These are phyloP conservation scores for Leptoxyphium fumago DNA, from an alignment of 2,329 filamentous ascomycete genomes.

Conservation along the genomic window DNA sequence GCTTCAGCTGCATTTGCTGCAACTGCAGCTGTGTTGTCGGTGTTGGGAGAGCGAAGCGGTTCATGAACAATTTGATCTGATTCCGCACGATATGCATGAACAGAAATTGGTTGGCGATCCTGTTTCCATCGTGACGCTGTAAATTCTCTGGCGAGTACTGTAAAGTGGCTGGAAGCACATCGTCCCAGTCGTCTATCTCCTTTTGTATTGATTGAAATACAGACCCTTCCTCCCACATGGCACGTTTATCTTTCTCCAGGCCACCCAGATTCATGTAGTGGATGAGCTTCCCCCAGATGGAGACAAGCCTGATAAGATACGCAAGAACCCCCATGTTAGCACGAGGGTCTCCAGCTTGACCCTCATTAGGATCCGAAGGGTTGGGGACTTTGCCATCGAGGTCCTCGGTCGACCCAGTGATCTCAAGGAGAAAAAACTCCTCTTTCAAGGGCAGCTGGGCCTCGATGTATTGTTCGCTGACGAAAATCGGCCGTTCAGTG, in stretches of 20 bases:
- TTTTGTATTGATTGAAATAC: constrained; percentile 55
- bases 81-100: constrained; percentile 83
- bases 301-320: constrained; percentile 72
- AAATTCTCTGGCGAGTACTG: constrained; percentile 70
- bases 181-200: constrained; percentile 55
- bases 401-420: constrained; percentile 74
- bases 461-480: constrained; percentile 75
- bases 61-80: constrained; percentile 80
- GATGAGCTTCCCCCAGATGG: constrained; percentile 80
- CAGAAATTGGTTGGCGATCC: constrained; percentile 78
- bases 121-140: constrained; percentile 67
- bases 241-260: constrained; percentile 58
- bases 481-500: constrained; percentile 79
- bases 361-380: constrained; percentile 46
- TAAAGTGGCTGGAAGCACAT: constrained; percentile 54
- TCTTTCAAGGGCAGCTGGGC: constrained; percentile 88
- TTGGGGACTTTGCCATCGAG: constrained; percentile 57
- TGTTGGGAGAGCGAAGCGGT: constrained; percentile 65
- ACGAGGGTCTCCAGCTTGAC: constrained; percentile 48
- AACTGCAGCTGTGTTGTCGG: constrained; percentile 29
- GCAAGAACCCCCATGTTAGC: constrained; percentile 91
- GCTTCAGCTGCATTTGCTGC: constrained; percentile 25
- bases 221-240: constrained; percentile 74
- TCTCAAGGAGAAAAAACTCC: constrained; percentile 77
- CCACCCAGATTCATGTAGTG: constrained; percentile 84